phyloP scores from a whole-genome alignment of 306 rosid genomes.

The Fragaria vesca region DNA sequence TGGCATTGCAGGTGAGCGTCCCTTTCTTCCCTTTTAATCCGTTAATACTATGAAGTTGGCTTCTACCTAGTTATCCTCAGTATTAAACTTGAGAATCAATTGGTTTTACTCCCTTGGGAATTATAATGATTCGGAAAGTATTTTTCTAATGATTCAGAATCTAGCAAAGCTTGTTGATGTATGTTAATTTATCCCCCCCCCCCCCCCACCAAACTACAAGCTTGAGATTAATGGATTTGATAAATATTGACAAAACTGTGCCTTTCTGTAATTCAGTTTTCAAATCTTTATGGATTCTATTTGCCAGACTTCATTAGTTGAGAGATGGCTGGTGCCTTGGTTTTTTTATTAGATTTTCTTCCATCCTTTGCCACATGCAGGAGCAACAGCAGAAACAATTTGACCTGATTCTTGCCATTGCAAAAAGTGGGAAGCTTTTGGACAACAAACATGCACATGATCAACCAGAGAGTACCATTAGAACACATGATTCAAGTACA shows the following conservation, averaged over 20 bases:
- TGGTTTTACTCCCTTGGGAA: neutral
- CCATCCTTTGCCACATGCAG: constrained; percentile 33
- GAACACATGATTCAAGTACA: constrained; percentile 31
- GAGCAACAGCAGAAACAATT: constrained; percentile 92
- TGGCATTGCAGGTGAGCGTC: constrained; percentile 85
- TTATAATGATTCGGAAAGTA: neutral
- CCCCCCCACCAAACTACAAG: neutral
- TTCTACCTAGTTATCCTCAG: neutral
- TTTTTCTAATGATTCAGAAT: constrained; percentile 1
- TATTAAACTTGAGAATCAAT: neutral
- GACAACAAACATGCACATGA: constrained; percentile 45
- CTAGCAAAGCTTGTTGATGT: neutral
- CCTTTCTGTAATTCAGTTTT: neutral
- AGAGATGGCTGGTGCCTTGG: constrained; percentile 1
- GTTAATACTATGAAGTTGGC: neutral
- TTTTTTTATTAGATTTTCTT: constrained; percentile 20
- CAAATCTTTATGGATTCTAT: neutral
- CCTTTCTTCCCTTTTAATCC: neutral
- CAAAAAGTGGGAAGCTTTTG: constrained; percentile 57
- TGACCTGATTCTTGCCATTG: constrained; percentile 79
- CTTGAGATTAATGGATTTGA: neutral
- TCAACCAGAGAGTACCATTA: constrained; percentile 34
- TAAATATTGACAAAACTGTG: neutral
- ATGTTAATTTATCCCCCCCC: neutral
- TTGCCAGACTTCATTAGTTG: neutral